These are phyloP conservation scores for Candida saitoana DNA, from an alignment of 805 yeast genomes.

Conservation along the genomic window DNA sequence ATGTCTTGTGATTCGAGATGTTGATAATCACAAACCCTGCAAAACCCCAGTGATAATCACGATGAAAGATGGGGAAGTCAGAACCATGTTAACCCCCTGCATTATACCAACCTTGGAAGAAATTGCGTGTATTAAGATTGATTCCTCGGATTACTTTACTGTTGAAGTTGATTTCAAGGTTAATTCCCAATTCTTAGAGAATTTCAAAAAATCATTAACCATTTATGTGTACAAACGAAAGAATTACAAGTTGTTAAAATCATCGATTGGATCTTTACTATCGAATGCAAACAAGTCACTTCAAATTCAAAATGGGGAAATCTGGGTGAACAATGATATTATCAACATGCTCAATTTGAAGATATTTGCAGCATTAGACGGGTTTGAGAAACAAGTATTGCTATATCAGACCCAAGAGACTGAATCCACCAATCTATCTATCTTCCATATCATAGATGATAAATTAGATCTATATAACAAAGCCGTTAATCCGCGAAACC, in stretches of 20 bases:
- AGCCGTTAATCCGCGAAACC: conserved; percentile 36
- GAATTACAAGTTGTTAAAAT: conserved; percentile 35
- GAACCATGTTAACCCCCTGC: conserved; percentile 54
- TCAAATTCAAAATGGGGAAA: conserved; percentile 24
- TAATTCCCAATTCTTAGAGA: conserved; percentile 40
- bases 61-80: conserved; percentile 34
- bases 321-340: conserved; percentile 23
- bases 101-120: conserved; percentile 57
- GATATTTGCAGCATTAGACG: conserved; percentile 17
- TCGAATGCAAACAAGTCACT: conserved; percentile 31
- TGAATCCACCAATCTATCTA: conserved; percentile 34
- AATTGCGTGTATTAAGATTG: conserved; percentile 46
- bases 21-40: conserved; percentile 54
- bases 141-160: conserved; percentile 49
- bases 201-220: conserved; percentile 42
- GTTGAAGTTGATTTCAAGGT: conserved; percentile 42
- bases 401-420: conserved; percentile 21
- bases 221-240: conserved; percentile 49
- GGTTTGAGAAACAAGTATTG: conserved; percentile 29
- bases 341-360: conserved; percentile 19
- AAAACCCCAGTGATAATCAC: conserved; percentile 40
- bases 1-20: conserved; percentile 74
- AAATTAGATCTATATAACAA: conserved; percentile 48
- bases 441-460: conserved; percentile 47
- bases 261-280: conserved; percentile 29